Percentiles rank a stretch among this genome's conserved stretches.
These are phyloP conservation scores for Yamadazyma paraphyllophila DNA, from an alignment of 805 yeast species.

Conservation along the genomic window DNA sequence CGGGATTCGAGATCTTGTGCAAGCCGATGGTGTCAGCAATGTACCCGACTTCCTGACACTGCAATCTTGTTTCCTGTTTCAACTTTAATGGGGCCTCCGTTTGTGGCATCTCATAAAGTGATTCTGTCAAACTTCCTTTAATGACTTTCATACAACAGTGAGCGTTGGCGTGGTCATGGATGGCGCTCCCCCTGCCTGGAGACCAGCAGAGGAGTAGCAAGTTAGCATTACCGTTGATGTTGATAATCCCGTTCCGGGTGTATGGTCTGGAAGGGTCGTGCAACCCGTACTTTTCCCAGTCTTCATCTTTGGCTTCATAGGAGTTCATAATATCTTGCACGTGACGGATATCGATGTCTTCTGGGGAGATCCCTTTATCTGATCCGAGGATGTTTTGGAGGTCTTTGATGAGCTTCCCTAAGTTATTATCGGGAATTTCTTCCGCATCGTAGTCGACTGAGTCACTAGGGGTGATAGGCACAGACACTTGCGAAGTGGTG, in stretches of 20 bases:
- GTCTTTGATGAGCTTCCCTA: slow-evolving; percentile 25
- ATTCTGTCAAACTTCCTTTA: slow-evolving; percentile 57
- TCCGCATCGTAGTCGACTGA: slow-evolving; percentile 5
- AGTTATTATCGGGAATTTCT: slow-evolving; percentile 17
- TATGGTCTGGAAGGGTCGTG: slow-evolving; percentile 51
- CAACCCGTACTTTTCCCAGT: slow-evolving; percentile 61
- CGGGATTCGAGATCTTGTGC: slow-evolving; percentile 58
- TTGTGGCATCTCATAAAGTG: slow-evolving; percentile 51
- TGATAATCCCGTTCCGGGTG: slow-evolving; percentile 69
- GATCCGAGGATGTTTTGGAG: slow-evolving; percentile 12
- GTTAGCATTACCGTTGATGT: slow-evolving; percentile 70
- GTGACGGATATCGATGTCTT: slow-evolving; percentile 52
- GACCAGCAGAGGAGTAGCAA: slow-evolving; percentile 68
- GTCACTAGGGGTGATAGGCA: not conserved
- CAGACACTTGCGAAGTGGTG: not conserved
- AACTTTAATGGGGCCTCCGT: slow-evolving; percentile 26
- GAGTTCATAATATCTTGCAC: slow-evolving; percentile 45
- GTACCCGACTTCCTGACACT: slow-evolving; percentile 54
- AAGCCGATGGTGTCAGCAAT: slow-evolving; percentile 65
- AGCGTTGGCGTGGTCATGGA: slow-evolving; percentile 76
- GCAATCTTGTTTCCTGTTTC: slow-evolving; percentile 25
- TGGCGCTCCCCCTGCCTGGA: slow-evolving; percentile 60
- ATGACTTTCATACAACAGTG: slow-evolving; percentile 74
- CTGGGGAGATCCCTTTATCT: slow-evolving; percentile 33
- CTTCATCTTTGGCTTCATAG: slow-evolving; percentile 47